Evolutionary conservation across 2,329 filamentous ascomycete genomes (phyloP), one percentile per base, ranked within the genome.

Genomic region (Ceratocystis huliohia): DNA sequence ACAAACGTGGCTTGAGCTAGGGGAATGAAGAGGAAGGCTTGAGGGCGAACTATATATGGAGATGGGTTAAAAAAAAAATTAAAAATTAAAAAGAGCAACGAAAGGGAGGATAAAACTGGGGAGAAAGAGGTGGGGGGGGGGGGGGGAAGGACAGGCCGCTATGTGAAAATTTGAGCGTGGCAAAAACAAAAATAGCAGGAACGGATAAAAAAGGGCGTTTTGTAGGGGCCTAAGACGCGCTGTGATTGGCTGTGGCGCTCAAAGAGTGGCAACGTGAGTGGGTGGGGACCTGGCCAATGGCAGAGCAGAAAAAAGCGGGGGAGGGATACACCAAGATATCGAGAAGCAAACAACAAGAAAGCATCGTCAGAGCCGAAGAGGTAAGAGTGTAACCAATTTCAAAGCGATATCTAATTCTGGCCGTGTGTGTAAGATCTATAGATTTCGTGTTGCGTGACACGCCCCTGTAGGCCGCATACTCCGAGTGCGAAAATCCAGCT

Each of bases 31-130:
- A 41, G 37, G 37, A 41, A 41, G 37, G 37, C 37, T 41, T 67
- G 69, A 72, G 72, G 75, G 73, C 71, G 70, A 30, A 20, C 22
- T 56, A 70, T 70, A 71, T 74, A 76, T 41, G 20, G 61, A 63
- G 37, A 46, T 28, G 44, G 44, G 13, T n/a, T 10, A 50, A n/a
- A 63, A 44, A 13, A 46, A 45, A 46, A 63, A 56, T 13, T 15
- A 13, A 10, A 33, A 56, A 50, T 30, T 50, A 28, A n/a, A n/a
- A 62, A 17, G 15, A 61, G 20, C 53, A 37, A 46, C 48, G 37
- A 33, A 37, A 62, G 15, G 15, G 48, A n/a, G 56, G 13, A 41
- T 25, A 44, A 37, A 45, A 61, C 56, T 17, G 44, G 62, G 28
- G 37, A 46, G 61, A 10, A 13, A 13, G 20, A 33, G 33, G 33